phyloP scores from a whole-genome alignment of 106 monocot genomes.

The Allium fistulosum region DNA sequence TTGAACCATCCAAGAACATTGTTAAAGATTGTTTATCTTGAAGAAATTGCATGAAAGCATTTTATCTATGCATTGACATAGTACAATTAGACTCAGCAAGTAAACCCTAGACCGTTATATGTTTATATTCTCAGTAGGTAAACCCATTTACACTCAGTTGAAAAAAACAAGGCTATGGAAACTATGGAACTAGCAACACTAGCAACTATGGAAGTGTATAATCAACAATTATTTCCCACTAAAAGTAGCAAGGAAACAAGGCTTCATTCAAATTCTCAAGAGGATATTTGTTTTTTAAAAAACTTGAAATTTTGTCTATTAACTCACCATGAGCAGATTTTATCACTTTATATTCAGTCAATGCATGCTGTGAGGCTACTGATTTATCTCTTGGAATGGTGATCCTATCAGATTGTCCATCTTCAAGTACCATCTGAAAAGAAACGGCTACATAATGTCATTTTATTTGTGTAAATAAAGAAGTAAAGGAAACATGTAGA shows the following conservation, averaged over 20 bases:
- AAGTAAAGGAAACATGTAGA: neutral
- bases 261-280: neutral
- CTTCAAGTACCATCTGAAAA: constrained; percentile 53
- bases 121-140: too few relatives aligned
- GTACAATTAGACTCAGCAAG: neutral
- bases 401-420: constrained; percentile 66
- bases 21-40: too few relatives aligned
- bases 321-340: constrained; percentile 63
- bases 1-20: too few relatives aligned
- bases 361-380: constrained; percentile 56
- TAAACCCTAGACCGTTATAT: too few relatives aligned
- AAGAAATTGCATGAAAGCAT: too few relatives aligned
- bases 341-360: constrained; percentile 91
- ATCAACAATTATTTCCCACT: too few relatives aligned
- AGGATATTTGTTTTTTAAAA: neutral
- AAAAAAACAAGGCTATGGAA: neutral
- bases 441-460: neutral
- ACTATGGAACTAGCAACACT: neutral
- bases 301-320: neutral
- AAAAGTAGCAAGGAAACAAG: neutral
- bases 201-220: neutral
- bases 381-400: constrained; percentile 28
- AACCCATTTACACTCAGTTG: neutral
- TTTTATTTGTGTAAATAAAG: neutral
- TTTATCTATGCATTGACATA: too few relatives aligned